Evolutionary conservation across 2,329 filamentous ascomycete genomes (phyloP).

Genomic region (Paecilomyces sp.): DNA sequence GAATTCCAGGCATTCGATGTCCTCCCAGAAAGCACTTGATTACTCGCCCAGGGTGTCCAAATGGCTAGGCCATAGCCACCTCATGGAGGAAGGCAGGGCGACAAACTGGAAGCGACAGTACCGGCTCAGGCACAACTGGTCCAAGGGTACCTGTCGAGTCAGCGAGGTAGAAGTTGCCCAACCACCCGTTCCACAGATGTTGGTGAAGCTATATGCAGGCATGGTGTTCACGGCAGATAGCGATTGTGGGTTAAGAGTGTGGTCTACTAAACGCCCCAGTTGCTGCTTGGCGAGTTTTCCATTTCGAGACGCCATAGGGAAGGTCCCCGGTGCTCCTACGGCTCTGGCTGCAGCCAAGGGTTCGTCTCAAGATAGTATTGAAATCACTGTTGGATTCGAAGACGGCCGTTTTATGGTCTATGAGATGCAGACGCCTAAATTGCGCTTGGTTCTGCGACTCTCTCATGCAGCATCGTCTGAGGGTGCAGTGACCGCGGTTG

Average conservation of each 20-base stretch:
- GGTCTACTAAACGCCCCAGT: conserved; percentile 60
- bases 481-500: conserved; percentile 62
- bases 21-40: conserved; percentile 31
- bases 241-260: conserved; percentile 64
- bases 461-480: conserved; percentile 56
- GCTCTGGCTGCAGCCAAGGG: conserved; percentile 38
- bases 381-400: conserved; percentile 62
- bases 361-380: conserved; percentile 40
- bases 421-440: conserved; percentile 44
- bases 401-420: conserved; percentile 69
- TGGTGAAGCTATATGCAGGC: conserved; percentile 72
- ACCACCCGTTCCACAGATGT: conserved; percentile 50
- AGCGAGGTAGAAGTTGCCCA: conserved; percentile 64
- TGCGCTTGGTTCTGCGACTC: conserved; percentile 45
- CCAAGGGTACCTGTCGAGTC: conserved; percentile 70
- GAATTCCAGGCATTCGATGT: conserved; percentile 47
- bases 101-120: conserved; percentile 87
- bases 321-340: conserved; percentile 60
- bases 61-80: conserved; percentile 56
- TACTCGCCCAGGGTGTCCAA: conserved; percentile 52
- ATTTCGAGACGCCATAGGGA: conserved; percentile 15
- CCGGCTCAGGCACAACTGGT: conserved; percentile 86
- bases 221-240: conserved; percentile 71
- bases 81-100: conserved; percentile 43
- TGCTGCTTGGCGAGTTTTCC: conserved; percentile 48